phyloP scores from a whole-genome alignment of 495 filamentous ascomycete species.

The Extremus antarcticus region DNA sequence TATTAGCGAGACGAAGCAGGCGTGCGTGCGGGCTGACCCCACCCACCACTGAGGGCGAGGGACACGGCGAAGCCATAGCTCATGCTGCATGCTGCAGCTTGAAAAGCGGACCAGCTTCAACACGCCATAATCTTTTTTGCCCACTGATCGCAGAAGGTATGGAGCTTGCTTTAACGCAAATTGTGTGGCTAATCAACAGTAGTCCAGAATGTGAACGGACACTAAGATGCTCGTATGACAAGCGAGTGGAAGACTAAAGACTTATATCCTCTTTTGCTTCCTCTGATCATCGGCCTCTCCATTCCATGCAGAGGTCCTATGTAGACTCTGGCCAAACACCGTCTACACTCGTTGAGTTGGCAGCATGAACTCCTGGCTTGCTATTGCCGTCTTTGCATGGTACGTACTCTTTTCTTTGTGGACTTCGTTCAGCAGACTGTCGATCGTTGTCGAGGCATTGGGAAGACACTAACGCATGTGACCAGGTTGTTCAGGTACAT shows the following conservation, averaged over 20 bases:
- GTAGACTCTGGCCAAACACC: constrained; percentile 7
- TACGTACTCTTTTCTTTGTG: constrained; percentile 11
- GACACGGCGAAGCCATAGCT: constrained; percentile 1
- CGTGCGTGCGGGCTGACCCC: background rate
- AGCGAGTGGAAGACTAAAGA: constrained; percentile 11
- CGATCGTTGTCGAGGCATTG: too few species aligned
- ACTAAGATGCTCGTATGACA: constrained; percentile 17
- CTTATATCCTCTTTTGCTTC: constrained; percentile 13
- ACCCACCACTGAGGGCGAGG: background rate
- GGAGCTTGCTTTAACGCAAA: constrained; percentile 10
- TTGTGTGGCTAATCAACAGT: constrained; percentile 13
- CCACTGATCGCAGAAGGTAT: constrained; percentile 17
- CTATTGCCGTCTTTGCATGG: constrained; percentile 16
- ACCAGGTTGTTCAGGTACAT: constrained; percentile 38
- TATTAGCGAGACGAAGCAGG: background rate
- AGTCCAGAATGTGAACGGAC: constrained; percentile 10
- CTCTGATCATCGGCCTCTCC: constrained; percentile 6
- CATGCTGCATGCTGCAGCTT: constrained; percentile 1
- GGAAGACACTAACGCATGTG: background rate
- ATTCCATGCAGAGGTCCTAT: constrained; percentile 6
- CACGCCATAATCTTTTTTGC: background rate
- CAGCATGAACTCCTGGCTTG: constrained; percentile 23
- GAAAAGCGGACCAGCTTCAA: constrained; percentile 2
- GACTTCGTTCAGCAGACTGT: too few species aligned
- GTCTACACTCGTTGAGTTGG: constrained; percentile 14